A percentile compares a stretch with the other conserved stretches of the same genome.
These are phyloP conservation scores for Venturia effusa DNA, from an alignment of 2,329 filamentous ascomycete genomes.

Conservation along the genomic window DNA sequence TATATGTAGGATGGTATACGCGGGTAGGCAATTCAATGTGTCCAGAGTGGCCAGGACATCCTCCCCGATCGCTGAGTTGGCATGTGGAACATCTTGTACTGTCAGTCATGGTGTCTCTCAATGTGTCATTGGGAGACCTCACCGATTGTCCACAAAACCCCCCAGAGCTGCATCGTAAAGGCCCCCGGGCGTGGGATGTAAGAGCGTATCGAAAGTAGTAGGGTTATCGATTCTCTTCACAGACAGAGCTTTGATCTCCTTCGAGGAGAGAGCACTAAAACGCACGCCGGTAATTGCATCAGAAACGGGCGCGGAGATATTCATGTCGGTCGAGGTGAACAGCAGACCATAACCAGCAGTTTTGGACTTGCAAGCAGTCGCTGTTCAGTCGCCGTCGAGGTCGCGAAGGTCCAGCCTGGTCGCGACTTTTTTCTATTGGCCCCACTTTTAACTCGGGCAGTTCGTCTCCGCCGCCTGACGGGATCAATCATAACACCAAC, in stretches of 20 bases:
- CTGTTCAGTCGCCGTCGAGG: not conserved
- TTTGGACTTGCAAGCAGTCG: not conserved
- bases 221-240: constrained; percentile 91
- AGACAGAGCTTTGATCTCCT: constrained; percentile 80
- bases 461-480: not conserved
- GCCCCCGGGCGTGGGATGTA: constrained; percentile 82
- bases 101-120: constrained; percentile 5
- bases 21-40: constrained; percentile 91
- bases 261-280: constrained; percentile 71
- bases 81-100: constrained; percentile 77
- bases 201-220: constrained; percentile 83
- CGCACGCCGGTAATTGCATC: constrained; percentile 64
- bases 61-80: constrained; percentile 60
- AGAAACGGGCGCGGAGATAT: constrained; percentile 9
- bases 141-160: constrained; percentile 78
- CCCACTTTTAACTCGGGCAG: not conserved
- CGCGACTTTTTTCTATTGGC: not conserved
- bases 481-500: not conserved
- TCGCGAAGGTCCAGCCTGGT: not conserved
- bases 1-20: constrained; percentile 93
- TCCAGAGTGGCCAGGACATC: constrained; percentile 85
- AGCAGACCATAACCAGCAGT: not conserved
- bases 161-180: constrained; percentile 88
- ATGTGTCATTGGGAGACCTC: constrained; percentile 28
- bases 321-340: not conserved